Percentiles rank a stretch among this genome's conserved stretches.
Evolutionary conservation across 805 yeast genomes (phyloP).

Genomic region (Komagataella kurtzmanii): DNA sequence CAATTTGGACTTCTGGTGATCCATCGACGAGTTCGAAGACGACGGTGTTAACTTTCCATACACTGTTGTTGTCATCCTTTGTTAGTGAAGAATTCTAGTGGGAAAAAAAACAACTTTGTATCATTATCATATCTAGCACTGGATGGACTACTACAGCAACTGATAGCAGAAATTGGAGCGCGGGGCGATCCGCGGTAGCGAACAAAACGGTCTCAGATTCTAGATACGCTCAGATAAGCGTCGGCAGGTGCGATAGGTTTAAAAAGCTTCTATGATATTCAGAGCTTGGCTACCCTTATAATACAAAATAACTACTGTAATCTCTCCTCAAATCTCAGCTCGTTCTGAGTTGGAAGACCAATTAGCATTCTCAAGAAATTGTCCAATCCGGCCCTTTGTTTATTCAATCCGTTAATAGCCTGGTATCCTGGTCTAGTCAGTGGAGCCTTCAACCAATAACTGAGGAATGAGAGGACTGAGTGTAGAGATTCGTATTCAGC

Average conservation of each 20-base stretch:
- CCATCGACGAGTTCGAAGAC: neutral
- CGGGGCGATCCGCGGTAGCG: neutral
- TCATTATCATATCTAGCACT: too few relatives aligned
- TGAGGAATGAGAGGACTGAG: conserved; percentile 73
- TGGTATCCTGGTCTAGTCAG: conserved; percentile 82
- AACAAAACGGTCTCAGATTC: too few relatives aligned
- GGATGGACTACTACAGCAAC: neutral
- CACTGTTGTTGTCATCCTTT: neutral
- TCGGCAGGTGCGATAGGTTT: neutral
- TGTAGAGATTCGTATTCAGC: conserved; percentile 52
- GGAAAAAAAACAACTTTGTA: neutral
- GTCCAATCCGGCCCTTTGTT: conserved; percentile 87
- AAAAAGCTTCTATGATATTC: neutral
- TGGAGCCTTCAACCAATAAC: conserved; percentile 97
- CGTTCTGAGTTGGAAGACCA: conserved; percentile 84
- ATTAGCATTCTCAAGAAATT: conserved; percentile 80
- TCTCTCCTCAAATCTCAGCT: conserved; percentile 91
- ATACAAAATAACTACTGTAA: conserved; percentile 19
- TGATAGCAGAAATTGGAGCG: neutral
- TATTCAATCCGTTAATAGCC: conserved; percentile 87
- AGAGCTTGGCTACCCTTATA: neutral
- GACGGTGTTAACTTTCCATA: neutral
- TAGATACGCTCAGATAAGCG: neutral
- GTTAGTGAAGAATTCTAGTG: neutral
- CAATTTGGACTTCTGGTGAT: neutral